Conservation (phyloP, 305 asterid species). For the Andrographis paniculata region DNA sequence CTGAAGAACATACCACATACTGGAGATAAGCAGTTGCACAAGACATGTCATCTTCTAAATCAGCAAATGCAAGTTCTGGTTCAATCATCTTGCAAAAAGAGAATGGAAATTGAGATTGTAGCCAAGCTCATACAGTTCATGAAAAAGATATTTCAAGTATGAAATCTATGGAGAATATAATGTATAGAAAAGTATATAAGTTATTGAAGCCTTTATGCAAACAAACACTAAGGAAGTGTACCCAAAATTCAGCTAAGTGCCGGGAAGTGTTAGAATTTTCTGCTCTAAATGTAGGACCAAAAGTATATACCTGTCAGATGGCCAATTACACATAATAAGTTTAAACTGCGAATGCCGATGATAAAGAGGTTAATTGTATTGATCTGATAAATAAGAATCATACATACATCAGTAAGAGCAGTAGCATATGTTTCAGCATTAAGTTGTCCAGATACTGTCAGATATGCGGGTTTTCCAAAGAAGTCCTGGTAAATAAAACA, state of each 20-base stretch:
- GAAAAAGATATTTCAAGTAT: slow-evolving; percentile 9
- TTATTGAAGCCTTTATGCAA: slow-evolving; percentile 7
- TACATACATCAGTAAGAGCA: slow-evolving; percentile 98
- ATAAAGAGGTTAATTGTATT: slow-evolving; percentile 17
- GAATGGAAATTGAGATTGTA: slow-evolving; percentile 16
- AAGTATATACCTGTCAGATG: slow-evolving; percentile 78
- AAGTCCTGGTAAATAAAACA: slow-evolving; percentile 63
- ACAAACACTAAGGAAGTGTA: slow-evolving; percentile 18
- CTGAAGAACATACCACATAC: slow-evolving; percentile 91
- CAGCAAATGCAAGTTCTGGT: slow-evolving; percentile 97
- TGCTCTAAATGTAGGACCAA: slow-evolving; percentile 99
- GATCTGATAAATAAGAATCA: slow-evolving; percentile 15
- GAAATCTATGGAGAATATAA: slow-evolving; percentile 7
- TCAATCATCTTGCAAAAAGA: slow-evolving; percentile 75
- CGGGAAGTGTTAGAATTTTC: slow-evolving; percentile 96
- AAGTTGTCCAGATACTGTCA: slow-evolving; percentile 97
- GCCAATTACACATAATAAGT: slow-evolving; percentile 10
- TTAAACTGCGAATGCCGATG: slow-evolving; percentile 9
- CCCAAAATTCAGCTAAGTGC: slow-evolving; percentile 98
- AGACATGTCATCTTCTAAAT: slow-evolving; percentile 95
- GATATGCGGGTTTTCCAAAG: slow-evolving; percentile 89
- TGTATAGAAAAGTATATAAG: slow-evolving; percentile 5
- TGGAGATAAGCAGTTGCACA: slow-evolving; percentile 99
- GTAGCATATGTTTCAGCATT: slow-evolving; percentile 99
- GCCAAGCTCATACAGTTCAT: slow-evolving; percentile 13